Evolutionary conservation across 1,284 basidiomycete species (phyloP).

Genomic region (Cutaneotrichosporon sp.): DNA sequence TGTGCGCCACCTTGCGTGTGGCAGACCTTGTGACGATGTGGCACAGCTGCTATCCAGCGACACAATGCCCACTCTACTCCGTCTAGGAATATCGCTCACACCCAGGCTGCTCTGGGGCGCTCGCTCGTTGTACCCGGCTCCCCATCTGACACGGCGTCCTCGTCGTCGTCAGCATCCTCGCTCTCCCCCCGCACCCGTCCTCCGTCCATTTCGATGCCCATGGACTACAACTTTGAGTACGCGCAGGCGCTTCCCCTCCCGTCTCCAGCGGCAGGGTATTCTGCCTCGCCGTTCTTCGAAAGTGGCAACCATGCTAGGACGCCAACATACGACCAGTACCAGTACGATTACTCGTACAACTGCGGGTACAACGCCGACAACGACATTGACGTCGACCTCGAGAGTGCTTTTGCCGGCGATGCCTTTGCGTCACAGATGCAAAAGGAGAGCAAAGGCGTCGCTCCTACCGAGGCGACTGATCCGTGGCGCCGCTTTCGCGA

Average conservation of each 20-base stretch:
- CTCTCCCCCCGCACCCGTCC: conserved; percentile 4
- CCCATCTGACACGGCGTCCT: conserved; percentile 5
- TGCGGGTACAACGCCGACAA: neutral
- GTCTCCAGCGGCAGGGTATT: conserved; percentile 3
- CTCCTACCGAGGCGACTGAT: neutral
- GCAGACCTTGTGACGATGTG: no score
- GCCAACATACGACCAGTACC: neutral
- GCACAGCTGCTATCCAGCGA: no score
- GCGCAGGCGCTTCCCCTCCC: conserved; percentile 9
- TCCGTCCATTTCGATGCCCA: conserved; percentile 1
- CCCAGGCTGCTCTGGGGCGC: conserved; percentile 14
- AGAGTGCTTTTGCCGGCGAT: conserved; percentile 18
- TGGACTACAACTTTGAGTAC: neutral
- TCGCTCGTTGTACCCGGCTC: conserved; percentile 15
- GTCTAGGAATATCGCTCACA: neutral
- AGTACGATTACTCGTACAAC: conserved; percentile 1
- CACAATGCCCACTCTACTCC: no score
- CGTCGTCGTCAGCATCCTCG: neutral
- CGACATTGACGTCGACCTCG: conserved; percentile 11
- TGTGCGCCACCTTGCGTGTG: no score
- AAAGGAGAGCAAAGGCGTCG: neutral
- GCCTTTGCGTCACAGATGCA: conserved; percentile 10
- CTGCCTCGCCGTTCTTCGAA: neutral
- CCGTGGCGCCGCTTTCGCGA: neutral
- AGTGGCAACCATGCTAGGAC: neutral